phyloP scores from a whole-genome alignment of 257 asterid species.

The Capsicum chinense region DNA sequence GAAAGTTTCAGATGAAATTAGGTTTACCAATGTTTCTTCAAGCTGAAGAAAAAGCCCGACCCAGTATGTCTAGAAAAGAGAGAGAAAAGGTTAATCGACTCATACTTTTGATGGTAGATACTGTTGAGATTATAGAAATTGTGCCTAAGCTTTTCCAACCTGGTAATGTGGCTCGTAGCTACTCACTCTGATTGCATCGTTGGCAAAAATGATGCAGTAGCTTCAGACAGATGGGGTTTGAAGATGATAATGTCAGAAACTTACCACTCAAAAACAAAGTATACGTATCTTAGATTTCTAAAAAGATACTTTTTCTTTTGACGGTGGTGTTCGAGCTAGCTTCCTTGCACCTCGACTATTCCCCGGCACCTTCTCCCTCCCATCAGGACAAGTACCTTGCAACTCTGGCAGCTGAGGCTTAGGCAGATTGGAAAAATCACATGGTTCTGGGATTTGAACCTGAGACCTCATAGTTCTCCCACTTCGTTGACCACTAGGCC shows the following conservation, averaged over 20 bases:
- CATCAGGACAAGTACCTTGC: not conserved
- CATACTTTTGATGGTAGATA: not conserved
- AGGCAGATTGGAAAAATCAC: not conserved
- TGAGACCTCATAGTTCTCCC: not conserved
- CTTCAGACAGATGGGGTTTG: not conserved
- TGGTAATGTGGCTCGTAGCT: constrained; percentile 1
- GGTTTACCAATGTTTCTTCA: not conserved
- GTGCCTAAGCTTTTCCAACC: not conserved
- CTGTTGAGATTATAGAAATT: constrained; percentile 10
- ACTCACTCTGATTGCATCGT: not conserved
- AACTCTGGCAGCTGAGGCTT: not conserved
- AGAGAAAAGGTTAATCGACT: not conserved
- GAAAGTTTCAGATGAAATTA: not conserved
- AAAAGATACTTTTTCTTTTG: too few relatives aligned
- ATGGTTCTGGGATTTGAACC: not conserved
- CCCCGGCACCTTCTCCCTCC: not conserved
- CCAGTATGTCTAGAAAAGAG: not conserved
- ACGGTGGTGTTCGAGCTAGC: too few relatives aligned
- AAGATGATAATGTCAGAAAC: too few relatives aligned
- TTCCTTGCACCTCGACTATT: not conserved
- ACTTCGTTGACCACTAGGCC: not conserved
- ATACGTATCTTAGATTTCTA: too few relatives aligned
- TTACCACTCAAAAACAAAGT: too few relatives aligned
- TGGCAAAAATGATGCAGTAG: not conserved
- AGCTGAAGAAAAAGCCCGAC: not conserved